phyloP scores from a whole-genome alignment of 768 basidiomycete species.

The Austroboletus eburneus region DNA sequence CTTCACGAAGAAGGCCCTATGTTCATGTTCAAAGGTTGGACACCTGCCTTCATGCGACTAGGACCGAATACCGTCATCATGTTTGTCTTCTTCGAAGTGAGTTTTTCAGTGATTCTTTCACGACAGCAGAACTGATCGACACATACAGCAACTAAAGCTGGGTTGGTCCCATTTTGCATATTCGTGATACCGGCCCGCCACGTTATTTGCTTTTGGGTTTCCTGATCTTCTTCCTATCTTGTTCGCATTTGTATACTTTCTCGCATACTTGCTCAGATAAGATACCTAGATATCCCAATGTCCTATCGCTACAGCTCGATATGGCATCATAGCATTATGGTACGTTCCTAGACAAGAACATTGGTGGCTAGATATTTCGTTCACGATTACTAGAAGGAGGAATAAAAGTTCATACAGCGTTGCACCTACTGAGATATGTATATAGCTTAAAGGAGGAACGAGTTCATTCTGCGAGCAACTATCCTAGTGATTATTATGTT shows the following conservation, averaged over 20 bases:
- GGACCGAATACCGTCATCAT: slow-evolving; percentile 82
- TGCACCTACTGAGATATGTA: slow-evolving; percentile 15
- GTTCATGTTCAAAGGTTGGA: slow-evolving; percentile 88
- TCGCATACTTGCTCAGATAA: background rate
- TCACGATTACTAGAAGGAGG: background rate
- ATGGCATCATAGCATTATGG: slow-evolving; percentile 2
- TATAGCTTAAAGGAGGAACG: too few species aligned
- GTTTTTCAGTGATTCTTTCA: slow-evolving; percentile 10
- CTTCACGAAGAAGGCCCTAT: slow-evolving; percentile 68
- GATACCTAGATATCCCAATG: slow-evolving; percentile 6
- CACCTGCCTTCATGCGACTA: slow-evolving; percentile 79
- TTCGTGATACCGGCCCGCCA: background rate
- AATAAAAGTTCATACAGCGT: slow-evolving; percentile 7
- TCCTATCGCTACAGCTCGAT: slow-evolving; percentile 1
- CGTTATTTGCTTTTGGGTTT: background rate
- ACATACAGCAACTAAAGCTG: slow-evolving; percentile 63
- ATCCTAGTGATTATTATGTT: too few species aligned
- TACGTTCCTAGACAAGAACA: slow-evolving; percentile 7
- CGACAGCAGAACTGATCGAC: slow-evolving; percentile 4
- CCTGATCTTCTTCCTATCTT: background rate
- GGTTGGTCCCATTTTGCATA: slow-evolving; percentile 39
- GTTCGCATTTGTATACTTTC: slow-evolving; percentile 5
- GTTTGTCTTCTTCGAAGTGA: slow-evolving; percentile 82
- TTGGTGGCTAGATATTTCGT: slow-evolving; percentile 2
- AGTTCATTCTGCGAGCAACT: too few species aligned